Base-by-base conservation (phyloP, 1,284 basidiomycete species). In the Acaromyces ingoldii region DNA sequence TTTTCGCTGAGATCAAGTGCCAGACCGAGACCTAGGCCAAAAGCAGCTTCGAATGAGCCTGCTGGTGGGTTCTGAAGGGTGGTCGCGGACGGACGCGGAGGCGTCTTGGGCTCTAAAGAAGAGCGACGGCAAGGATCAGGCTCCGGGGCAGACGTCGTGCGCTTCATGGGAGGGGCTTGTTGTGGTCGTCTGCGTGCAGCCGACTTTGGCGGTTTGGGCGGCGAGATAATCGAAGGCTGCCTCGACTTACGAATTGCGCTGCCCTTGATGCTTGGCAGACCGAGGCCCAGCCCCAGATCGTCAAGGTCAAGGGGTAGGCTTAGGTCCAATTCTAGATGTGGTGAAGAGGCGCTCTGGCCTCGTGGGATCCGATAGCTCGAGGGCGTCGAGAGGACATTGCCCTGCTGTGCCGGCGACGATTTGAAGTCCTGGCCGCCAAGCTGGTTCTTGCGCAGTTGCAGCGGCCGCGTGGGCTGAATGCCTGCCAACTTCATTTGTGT, bases 261-360 rank as follows among this genome's bases (percentile, higher is more conserved):
- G 13, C 17, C 13, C 13, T 17, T 10, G 37, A 11, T 11, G 37
- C 37, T 11, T 9, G 37, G 22, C n/a, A 7, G n/a, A 15, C 33
- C 21, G 30, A 26, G 41, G 17, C 6, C 33, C 10, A 41, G 22
- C 7, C 33, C 26, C n/a, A 49, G 30, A 21, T 28, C 42, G 36
- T 49, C 22, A 7, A 49, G 36, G 22, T 49, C 39, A 2, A 49
- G 36, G 9, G 48, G 48, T 9, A 49, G 34, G 17, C 33, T 43
- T n/a, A 49, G 41, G 34, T 49, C 48, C 5, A 49, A 24, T 24
- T 49, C 48, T 15, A 49, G 41, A 21, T 39, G 48, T 15, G 48
- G 48, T n/a, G 48, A 49, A n/a, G 17, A 40, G 13, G 48, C 33
- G 41, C 17, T 39, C 21, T 26, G 48, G 28, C 4, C 37, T 24